Base-by-base conservation (phyloP, 331 rosid genomes). In the Ulmus americana region DNA sequence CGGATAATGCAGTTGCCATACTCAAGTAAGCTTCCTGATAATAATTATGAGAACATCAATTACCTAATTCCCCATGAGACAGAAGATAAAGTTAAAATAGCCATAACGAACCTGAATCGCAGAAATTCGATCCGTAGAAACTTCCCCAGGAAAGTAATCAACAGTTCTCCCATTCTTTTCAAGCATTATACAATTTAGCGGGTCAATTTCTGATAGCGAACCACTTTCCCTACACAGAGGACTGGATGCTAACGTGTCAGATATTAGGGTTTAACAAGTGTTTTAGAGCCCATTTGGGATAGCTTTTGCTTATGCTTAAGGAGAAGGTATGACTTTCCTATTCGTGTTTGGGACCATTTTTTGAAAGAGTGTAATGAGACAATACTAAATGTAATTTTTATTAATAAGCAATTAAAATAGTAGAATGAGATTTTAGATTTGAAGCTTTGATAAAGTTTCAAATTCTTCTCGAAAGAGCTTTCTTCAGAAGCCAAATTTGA, bases 1-100 rank as follows among this genome's bases (percentile, higher is more conserved):
- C 95, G 46, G 86, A 92, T 59, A 92, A 89, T 28, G 94, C 96
- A 46, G 95, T 83, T 14, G 95, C 95, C 94, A 92, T 86, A 73
- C 91, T 89, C 91, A 88, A 81, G 85, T 92, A 89, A 60, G 91
- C 95, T 77, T 92, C 98, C 96, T 92, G 80, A 72, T 59, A 52
- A 41, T 39, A 81, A 69, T 44, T 22, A 70, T 8, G 55, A 42
- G 41, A 55, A 41, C 28, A 44, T 55, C 51, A 77, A 71, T 65
- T 52, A 73, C 60, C 64, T 38, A 69, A 42, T 63, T 69, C 60
- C 6, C 22, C 56, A 59, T 58, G 71, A 46, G 65, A 64, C 52
- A 70, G 66, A 54, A 38, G 39, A 69, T 9, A 51, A 59, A 55
- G 51, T 20, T 18, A 48, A 14, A 59, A 41, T 10, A 58, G 49